Evolutionary conservation across 1,139 yeast species (phyloP), one percentile per base, ranked within the genome.

Genomic region (Kurtzmaniella quercitrusa): DNA sequence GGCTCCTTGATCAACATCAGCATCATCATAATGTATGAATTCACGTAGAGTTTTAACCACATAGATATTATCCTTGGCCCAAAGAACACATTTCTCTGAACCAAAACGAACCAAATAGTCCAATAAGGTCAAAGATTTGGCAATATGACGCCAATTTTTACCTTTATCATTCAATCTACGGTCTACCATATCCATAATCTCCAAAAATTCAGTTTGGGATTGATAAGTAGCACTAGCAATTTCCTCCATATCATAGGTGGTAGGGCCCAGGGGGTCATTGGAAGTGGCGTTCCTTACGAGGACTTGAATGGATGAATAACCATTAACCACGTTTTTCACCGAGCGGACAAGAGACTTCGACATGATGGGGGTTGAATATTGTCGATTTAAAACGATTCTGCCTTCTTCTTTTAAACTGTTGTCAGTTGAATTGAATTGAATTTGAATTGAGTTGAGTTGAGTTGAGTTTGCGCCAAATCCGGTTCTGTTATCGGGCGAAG

Each of bases 111-210:
- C 90, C 51, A 93, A 73, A 63, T 85, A 93, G 59, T 93, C 98
- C 56, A 93, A 74, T 12, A 93, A 85, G 1, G 96, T 87, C 54
- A 93, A 73, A 1, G 95, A 81, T 64, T 93, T 94, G 51, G 95
- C 93, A 39, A 93, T 93, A 64, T 93, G 99, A 53, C 97, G 80
- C 98, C 98, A 93, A 66, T 93, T 88, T 63, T 91, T 93, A 48
- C 98, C 98, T 70, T 91, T 91, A 60, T 93, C 98, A 59, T 93
- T 93, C 55, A 94, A 73, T 52, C 99, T 78, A 54, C 91, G 82
- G 66, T 91, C 98, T 43, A 93, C 66, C 89, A 94, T 90, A 59
- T 93, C 98, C 96, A 93, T 87, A 41, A 93, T 81, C 57, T 91
- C 96, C 58, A 89, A 76, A 54, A 91, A 82, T 54, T 89, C 96